Evolutionary conservation across 2,329 filamentous ascomycete genomes (phyloP).

Genomic region (Geosmithia flava): DNA sequence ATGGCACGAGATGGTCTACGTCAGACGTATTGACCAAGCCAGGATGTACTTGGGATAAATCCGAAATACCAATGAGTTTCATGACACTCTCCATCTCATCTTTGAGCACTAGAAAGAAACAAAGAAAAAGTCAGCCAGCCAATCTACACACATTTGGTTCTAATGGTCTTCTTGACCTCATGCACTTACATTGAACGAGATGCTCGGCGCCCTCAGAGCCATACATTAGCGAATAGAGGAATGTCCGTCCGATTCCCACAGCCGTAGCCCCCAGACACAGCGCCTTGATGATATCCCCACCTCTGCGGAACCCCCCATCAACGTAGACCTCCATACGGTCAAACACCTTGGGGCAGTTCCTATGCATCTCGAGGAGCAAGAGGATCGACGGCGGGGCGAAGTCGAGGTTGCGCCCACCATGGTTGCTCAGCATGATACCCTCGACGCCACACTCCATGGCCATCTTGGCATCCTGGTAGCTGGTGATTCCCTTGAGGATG

Average conservation of each 20-base stretch:
- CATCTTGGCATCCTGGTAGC: slow-evolving; percentile 13
- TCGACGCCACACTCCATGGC: slow-evolving; percentile 49
- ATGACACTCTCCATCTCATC: slow-evolving; percentile 2
- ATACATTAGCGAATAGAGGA: slow-evolving; percentile 28
- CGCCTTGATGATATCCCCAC: slow-evolving; percentile 56
- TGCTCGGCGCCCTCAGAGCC: slow-evolving; percentile 1
- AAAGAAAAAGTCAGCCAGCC: background rate
- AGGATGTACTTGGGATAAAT: slow-evolving; percentile 1
- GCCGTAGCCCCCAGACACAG: slow-evolving; percentile 52
- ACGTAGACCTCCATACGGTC: slow-evolving; percentile 47
- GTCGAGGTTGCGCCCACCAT: slow-evolving; percentile 48
- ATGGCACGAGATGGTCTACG: slow-evolving; percentile 1
- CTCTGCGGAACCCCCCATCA: slow-evolving; percentile 53
- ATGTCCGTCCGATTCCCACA: slow-evolving; percentile 49
- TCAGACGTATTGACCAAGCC: slow-evolving; percentile 1
- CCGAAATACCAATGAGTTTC: slow-evolving; percentile 1
- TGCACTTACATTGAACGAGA: slow-evolving; percentile 1
- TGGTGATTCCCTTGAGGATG: slow-evolving; percentile 15
- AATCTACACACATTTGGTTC: too few species aligned
- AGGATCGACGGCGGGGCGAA: slow-evolving; percentile 10
- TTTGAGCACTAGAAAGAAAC: background rate
- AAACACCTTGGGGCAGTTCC: slow-evolving; percentile 47
- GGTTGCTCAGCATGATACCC: slow-evolving; percentile 59
- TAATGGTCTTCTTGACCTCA: too few species aligned
- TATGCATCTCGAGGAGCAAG: slow-evolving; percentile 46